Evolutionary conservation across 1,139 yeast species (phyloP), one percentile per base, ranked within the genome.

Genomic region (Yamadazyma kanchanaburiensis): DNA sequence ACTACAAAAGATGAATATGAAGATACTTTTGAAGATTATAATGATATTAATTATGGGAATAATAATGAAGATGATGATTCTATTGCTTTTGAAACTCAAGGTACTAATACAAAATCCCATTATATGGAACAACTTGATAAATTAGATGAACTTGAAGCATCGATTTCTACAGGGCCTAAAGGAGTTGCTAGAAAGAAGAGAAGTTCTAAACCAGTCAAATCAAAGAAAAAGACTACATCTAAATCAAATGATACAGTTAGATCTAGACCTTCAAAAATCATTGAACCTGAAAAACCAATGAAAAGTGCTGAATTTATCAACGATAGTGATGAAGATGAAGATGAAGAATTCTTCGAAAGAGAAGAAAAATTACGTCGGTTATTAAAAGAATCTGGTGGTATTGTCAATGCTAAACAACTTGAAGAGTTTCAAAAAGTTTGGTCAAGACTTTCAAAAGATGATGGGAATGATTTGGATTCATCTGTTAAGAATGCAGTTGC

Each of bases 301-400:
- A 59, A 64, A 30, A 75, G 81, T 0, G 55, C 78, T 2, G 80
- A 75, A 38, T 76, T 58, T 43, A 72, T 83, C 25, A 64, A 64
- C 35, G 80, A 72, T 31, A 78, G 85, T 0, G 82, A 75, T 14
- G 69, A 77, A 3, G 88, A 80, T 33, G 55, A 64, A 31, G 77
- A 73, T 35, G 48, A 46, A 2, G 63, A 48, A 16, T 82, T 83
- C 49, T 83, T 74, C 47, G 78, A 58, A 26, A 64, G 76, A 37
- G 94, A 83, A 47, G 68, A 65, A 35, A 55, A 60, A 37, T 59
- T 81, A 34, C 70, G 86, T 35, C 59, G 49, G 22, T 48, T 66
- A 37, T 49, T 64, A 26, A 44, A 45, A 15, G 57, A 46, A 17
- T 45, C 62, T n/a, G 74, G 74, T 4, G 72, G 73, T 5, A 62